phyloP scores from a whole-genome alignment of 768 basidiomycete species.

The Holtermannia corniformis region DNA sequence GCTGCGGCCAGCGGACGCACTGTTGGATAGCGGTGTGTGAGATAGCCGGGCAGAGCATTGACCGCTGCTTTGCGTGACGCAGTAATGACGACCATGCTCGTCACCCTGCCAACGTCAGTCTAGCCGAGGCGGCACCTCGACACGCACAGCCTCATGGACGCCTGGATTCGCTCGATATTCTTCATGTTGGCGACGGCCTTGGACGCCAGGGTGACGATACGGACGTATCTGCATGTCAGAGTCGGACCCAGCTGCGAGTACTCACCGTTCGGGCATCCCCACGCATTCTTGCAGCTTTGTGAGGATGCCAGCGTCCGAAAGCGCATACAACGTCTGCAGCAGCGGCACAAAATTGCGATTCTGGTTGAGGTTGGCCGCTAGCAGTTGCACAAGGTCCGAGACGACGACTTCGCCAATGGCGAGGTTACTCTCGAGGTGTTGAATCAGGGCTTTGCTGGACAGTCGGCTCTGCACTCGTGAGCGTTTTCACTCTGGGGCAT shows the following conservation, averaged over 20 bases:
- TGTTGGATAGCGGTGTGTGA: conserved; percentile 70
- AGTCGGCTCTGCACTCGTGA: conserved; percentile 1
- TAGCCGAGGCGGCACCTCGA: not conserved
- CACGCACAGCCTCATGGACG: conserved; percentile 74
- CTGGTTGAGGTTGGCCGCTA: conserved; percentile 49
- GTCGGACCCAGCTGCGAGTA: not conserved
- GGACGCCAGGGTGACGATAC: conserved; percentile 52
- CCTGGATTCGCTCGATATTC: conserved; percentile 68
- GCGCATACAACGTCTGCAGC: conserved; percentile 61
- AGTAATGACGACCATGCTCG: conserved; percentile 60
- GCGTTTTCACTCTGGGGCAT: conserved; percentile 13
- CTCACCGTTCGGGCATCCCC: conserved; percentile 5
- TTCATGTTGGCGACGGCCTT: conserved; percentile 62
- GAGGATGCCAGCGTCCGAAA: conserved; percentile 62
- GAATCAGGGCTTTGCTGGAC: conserved; percentile 38
- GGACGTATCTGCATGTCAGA: conserved; percentile 47
- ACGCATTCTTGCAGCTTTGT: conserved; percentile 29
- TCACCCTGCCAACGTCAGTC: conserved; percentile 2
- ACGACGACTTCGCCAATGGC: conserved; percentile 43
- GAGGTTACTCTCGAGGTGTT: conserved; percentile 51
- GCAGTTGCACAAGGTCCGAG: conserved; percentile 53
- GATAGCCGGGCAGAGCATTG: conserved; percentile 51
- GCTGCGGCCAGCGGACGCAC: conserved; percentile 45
- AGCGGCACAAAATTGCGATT: conserved; percentile 76
- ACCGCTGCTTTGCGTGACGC: conserved; percentile 47